Evolutionary conservation across 1,139 yeast genomes (phyloP).

Genomic region (Blastobotrys serpentis): DNA sequence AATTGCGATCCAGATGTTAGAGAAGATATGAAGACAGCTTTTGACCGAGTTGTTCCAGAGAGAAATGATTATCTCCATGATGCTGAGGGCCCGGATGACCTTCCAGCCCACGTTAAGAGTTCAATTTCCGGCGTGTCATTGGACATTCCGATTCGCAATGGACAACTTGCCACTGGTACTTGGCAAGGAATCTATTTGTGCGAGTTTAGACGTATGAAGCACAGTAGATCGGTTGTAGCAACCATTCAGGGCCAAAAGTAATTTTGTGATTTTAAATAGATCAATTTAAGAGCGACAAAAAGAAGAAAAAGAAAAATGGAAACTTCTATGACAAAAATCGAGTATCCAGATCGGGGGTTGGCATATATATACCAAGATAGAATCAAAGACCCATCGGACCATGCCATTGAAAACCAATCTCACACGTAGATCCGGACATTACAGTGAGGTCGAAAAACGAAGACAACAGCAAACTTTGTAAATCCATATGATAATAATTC

Average conservation of each 20-base stretch:
- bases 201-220: constrained; percentile 66
- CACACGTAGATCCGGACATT: too few species aligned
- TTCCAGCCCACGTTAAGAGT: constrained; percentile 78
- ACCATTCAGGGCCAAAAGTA: constrained; percentile 62
- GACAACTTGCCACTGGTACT: constrained; percentile 68
- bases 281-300: too few species aligned
- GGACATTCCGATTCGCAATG: constrained; percentile 66
- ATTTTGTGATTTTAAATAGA: too few species aligned
- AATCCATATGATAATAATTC: too few species aligned
- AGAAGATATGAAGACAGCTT: constrained; percentile 59
- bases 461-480: too few species aligned
- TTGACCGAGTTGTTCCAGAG: constrained; percentile 70
- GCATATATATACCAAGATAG: too few species aligned
- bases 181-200: constrained; percentile 83
- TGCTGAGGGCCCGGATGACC: constrained; percentile 78
- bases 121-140: constrained; percentile 64
- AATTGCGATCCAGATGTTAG: constrained; percentile 81
- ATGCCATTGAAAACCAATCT: too few species aligned
- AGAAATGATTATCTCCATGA: constrained; percentile 59
- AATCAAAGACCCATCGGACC: too few species aligned
- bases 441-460: too few species aligned
- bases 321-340: too few species aligned
- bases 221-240: constrained; percentile 65
- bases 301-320: too few species aligned
- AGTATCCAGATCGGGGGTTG: too few species aligned